Base-by-base conservation (phyloP, 129 eudicot species). In the Arctium minus region DNA sequence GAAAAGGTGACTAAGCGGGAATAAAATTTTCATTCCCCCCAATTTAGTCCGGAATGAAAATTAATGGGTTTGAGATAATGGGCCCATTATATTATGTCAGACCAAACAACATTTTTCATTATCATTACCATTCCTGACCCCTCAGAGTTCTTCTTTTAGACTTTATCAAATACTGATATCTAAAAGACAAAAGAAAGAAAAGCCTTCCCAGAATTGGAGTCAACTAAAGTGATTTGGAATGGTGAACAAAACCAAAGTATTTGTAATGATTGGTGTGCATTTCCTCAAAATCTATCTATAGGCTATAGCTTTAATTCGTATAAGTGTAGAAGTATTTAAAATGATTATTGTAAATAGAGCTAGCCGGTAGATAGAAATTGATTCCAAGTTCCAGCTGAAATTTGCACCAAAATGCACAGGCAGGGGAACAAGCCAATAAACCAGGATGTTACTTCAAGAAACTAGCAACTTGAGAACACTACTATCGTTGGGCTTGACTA, bases 361-460 rank as follows among this genome's bases (percentile, higher is more conserved):
- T 56, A 74, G 37, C 71, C 71, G 27, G 35, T 67, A 67, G 32
- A 67, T 67, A 8, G 71, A 67, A 53, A 27, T 3, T 27, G 35
- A 60, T 60, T 67, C 32, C 71, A 67, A 67, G 12, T 29, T 29
- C 71, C 27, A 27, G 13, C 71, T 2, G 35, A 18, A 29, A 8
- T 27, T 67, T 27, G 71, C 71, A 67, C 15, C 71, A 29, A 67
- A 64, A 9, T 67, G 71, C 71, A 27, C 33, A 27, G 12, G 33
- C 13, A 22, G 33, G 5, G 12, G 5, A 67, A 3, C 13, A 67
- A 29, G 8, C 33, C 70, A 18, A 27, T 65, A 65, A 67, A 22
- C 71, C 80, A 39, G 18, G 12, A 81, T 60, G 30, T 74, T 60
- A 81, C 64, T 73, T 81, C 80, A 64, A 81, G 65, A 81, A 81